phyloP scores from a whole-genome alignment of 2,329 filamentous ascomycete species.

The Emmonsiellopsis sp. region DNA sequence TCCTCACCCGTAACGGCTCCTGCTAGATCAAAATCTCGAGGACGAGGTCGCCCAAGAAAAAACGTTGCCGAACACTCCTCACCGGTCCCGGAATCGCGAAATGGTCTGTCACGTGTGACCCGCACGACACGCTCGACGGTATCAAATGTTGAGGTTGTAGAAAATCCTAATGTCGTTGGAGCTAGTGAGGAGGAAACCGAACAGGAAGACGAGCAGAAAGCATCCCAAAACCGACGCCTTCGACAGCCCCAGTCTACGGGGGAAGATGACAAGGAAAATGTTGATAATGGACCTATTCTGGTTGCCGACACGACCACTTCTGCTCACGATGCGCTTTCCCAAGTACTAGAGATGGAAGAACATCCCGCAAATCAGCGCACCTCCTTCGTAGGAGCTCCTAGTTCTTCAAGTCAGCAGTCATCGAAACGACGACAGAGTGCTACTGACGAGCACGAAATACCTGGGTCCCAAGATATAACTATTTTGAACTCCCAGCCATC shows the following conservation, averaged over 20 bases:
- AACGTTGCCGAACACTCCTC: background rate
- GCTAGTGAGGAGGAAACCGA: constrained; percentile 38
- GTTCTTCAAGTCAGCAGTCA: background rate
- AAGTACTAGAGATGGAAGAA: constrained; percentile 22
- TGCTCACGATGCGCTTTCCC: constrained; percentile 31
- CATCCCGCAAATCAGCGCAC: constrained; percentile 9
- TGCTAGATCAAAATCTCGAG: too few species aligned
- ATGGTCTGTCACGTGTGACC: background rate
- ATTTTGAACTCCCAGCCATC: constrained; percentile 8
- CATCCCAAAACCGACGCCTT: constrained; percentile 18
- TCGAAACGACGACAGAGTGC: background rate
- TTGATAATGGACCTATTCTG: constrained; percentile 19
- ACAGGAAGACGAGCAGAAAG: constrained; percentile 31
- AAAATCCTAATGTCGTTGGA: constrained; percentile 15
- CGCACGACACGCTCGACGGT: background rate
- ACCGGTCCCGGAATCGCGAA: background rate
- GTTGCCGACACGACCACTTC: constrained; percentile 21
- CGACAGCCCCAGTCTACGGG: constrained; percentile 21
- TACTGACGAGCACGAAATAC: background rate
- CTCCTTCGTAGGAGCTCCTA: background rate
- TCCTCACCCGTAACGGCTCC: too few species aligned
- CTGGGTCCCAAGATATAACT: constrained; percentile 2
- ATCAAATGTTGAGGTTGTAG: constrained; percentile 13
- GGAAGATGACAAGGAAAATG: constrained; percentile 41
- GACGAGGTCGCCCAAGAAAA: too few species aligned